Base-by-base conservation (phyloP, 495 filamentous ascomycete species). In the Daldinia concentrica region DNA sequence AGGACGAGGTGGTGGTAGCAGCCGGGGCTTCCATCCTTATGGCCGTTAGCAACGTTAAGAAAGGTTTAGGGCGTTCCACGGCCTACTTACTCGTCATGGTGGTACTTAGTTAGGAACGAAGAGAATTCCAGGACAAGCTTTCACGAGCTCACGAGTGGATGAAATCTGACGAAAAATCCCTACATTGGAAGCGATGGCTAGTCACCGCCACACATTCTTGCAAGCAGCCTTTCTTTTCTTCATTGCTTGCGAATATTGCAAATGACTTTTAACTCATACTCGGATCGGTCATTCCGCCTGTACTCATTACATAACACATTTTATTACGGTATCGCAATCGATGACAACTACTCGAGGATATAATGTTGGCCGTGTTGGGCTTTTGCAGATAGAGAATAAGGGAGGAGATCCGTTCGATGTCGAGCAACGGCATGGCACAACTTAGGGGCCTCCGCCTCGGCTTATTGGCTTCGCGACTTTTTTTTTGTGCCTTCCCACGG, bases 11-110 rank as follows among this genome's bases (percentile, higher is more conserved):
- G 90, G 86, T 3, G 92, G 94, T 60, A 89, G 86, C 4, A 83
- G 80, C 36, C 81, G 91, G 22, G 90, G 93, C 5, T 97, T 89
- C 81, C 93, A 97, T 81, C 94, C 94, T 41, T 97, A 97, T 79
- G 81, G 76, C 15, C 74, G 76, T 37, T 77, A 76, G 58, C 12
- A 22, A 17, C 58, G 36, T 39, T 55, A 60, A n/a, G 24, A 32
- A 32, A 37, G 22, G 24, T 12, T 4, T 9, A 7, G 17, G 37
- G 9, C 36, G 36, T 24, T 54, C 54, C 37, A 7, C 26, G n/a
- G 2, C 14, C 4, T 41, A 24, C 51, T 32, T 48, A 36, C 22
- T 52, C 37, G 30, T 34, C 64, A 56, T 27, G 26, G 17, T 11
- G 17, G 19, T 61, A 32, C 56, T 45, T 52, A n/a, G 41, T 58